A percentile compares a stretch with the other conserved stretches of the same genome.
phyloP scores from a whole-genome alignment of 2,329 filamentous ascomycete genomes.

The Delphinella strobiligena region DNA sequence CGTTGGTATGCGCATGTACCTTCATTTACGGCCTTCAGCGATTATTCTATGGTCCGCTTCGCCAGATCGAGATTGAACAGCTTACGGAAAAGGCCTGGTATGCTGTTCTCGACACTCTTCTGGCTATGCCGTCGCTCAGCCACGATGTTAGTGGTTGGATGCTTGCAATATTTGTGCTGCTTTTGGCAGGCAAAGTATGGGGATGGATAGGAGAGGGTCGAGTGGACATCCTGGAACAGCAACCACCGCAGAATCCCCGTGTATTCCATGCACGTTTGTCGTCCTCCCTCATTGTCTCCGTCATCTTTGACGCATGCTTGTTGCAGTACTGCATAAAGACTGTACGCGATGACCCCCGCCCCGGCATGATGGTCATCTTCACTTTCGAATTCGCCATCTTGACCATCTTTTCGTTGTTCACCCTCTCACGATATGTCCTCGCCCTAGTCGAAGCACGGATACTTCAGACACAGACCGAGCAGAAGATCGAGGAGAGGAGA shows the following conservation, averaged over 20 bases:
- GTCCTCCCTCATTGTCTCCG: slow-evolving; percentile 64
- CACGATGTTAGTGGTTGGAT: slow-evolving; percentile 94
- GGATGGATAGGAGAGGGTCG: slow-evolving; percentile 95
- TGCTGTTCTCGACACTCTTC: slow-evolving; percentile 87
- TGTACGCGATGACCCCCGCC: slow-evolving; percentile 76
- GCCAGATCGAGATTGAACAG: slow-evolving; percentile 91
- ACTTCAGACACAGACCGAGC: slow-evolving; percentile 58
- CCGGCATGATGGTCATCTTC: slow-evolving; percentile 99
- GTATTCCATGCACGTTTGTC: slow-evolving; percentile 78
- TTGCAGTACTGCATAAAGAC: slow-evolving; percentile 70
- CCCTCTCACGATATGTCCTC: slow-evolving; percentile 64
- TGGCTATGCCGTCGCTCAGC: slow-evolving; percentile 96
- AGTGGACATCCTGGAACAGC: slow-evolving; percentile 89
- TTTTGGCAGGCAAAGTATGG: slow-evolving; percentile 94
- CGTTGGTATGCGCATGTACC: slow-evolving; percentile 66
- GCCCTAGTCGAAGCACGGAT: slow-evolving; percentile 68
- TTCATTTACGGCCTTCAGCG: slow-evolving; percentile 81
- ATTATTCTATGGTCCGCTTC: slow-evolving; percentile 78
- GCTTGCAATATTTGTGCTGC: slow-evolving; percentile 85
- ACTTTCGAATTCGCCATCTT: slow-evolving; percentile 93
- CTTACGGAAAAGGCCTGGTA: slow-evolving; percentile 98
- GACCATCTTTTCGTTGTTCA: slow-evolving; percentile 67
- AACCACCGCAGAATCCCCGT: slow-evolving; percentile 77
- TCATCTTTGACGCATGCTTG: slow-evolving; percentile 68
- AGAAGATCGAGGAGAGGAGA: slow-evolving; percentile 55